Conservation (phyloP, 75 land plant genomes). For the Pinus albicaulis region DNA sequence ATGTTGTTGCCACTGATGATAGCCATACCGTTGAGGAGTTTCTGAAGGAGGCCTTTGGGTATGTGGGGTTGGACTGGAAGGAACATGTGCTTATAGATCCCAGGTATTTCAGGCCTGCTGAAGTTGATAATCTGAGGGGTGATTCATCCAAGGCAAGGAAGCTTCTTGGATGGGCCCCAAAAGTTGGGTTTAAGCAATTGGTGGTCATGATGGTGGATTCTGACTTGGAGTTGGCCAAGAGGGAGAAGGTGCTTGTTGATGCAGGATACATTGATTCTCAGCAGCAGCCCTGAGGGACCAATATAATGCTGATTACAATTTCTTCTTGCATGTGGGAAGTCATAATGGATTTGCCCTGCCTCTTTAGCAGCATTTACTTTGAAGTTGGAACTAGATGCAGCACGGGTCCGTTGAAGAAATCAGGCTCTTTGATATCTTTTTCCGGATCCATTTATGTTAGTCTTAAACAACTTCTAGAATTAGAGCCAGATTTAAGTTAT, state of each 20-base stretch:
- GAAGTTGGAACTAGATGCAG: background rate
- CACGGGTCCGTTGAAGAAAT: background rate
- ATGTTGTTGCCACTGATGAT: conserved; percentile 95
- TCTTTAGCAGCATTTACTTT: background rate
- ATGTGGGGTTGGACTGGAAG: conserved; percentile 87
- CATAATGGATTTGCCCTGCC: background rate
- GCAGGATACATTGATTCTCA: conserved; percentile 90
- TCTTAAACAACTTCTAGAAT: too few species aligned
- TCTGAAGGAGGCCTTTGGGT: conserved; percentile 78
- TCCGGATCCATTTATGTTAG: background rate
- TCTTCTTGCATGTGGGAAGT: background rate
- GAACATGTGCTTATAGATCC: conserved; percentile 91
- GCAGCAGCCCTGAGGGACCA: conserved; percentile 75
- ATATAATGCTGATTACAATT: background rate
- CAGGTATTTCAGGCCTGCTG: conserved; percentile 92
- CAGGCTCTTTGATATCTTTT: background rate
- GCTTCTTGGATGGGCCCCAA: conserved; percentile 82
- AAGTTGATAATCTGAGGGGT: conserved; percentile 90
- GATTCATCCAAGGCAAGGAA: conserved; percentile 77
- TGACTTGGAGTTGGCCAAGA: conserved; percentile 83
- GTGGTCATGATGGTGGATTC: conserved; percentile 97
- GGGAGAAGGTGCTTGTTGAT: conserved; percentile 95
- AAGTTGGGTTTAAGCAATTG: conserved; percentile 77
- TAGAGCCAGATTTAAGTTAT: too few species aligned
- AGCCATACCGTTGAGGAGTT: conserved; percentile 96